Conservation (phyloP, 2,329 filamentous ascomycete species). For the Monosporascus sp. region DNA sequence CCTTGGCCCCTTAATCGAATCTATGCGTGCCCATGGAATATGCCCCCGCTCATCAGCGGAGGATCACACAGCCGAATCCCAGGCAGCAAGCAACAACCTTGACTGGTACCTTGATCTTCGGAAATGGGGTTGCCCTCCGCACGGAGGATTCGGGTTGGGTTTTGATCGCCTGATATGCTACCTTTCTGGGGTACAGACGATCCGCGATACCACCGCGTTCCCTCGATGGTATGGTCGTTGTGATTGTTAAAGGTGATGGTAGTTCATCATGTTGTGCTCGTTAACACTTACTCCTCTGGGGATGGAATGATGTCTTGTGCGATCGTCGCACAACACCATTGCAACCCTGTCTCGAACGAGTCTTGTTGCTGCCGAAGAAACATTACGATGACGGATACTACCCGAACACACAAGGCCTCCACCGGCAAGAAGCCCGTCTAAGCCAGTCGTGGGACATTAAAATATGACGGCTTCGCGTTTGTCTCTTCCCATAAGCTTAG, state of each 20-base stretch:
- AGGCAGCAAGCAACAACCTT: constrained; percentile 36
- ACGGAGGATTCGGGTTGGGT: constrained; percentile 85
- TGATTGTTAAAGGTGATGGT: constrained; percentile 41
- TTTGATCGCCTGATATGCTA: constrained; percentile 86
- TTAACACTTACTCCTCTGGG: constrained; percentile 36
- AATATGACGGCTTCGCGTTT: not conserved
- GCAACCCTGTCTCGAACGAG: constrained; percentile 10
- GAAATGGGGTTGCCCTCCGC: constrained; percentile 84
- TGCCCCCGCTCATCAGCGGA: constrained; percentile 28
- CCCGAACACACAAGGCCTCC: not conserved
- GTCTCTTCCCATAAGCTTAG: not conserved
- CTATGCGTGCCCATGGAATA: constrained; percentile 67
- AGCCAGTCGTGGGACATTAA: not conserved
- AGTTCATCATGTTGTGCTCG: constrained; percentile 27
- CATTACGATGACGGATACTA: constrained; percentile 13
- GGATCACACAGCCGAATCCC: constrained; percentile 18
- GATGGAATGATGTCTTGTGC: constrained; percentile 23
- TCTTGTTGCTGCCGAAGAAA: constrained; percentile 13
- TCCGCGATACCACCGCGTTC: constrained; percentile 82
- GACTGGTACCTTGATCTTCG: constrained; percentile 87
- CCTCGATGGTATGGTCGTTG: constrained; percentile 67
- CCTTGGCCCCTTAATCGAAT: constrained; percentile 57
- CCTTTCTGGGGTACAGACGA: constrained; percentile 72
- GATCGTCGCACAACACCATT: constrained; percentile 21
- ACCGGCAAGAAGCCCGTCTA: not conserved